Evolutionary conservation across 805 yeast species (phyloP).

Genomic region (Starmerella davenportii): DNA sequence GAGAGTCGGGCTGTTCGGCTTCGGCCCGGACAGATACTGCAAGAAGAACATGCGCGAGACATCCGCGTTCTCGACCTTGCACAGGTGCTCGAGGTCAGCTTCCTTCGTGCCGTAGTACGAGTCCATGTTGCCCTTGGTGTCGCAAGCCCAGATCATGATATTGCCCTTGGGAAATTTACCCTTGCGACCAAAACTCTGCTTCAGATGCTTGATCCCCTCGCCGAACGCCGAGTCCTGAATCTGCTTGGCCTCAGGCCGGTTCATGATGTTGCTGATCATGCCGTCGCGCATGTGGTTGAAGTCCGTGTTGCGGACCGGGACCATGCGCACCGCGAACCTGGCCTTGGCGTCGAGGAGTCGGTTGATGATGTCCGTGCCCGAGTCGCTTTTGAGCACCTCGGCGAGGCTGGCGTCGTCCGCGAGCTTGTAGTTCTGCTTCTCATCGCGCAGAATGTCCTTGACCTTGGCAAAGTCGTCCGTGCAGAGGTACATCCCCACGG

Average conservation of each 20-base stretch:
- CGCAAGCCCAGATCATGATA: slow-evolving; percentile 40
- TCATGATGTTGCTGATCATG: slow-evolving; percentile 57
- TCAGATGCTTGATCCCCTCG: slow-evolving; percentile 51
- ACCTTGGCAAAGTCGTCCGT: slow-evolving; percentile 30
- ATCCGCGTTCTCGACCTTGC: slow-evolving; percentile 42
- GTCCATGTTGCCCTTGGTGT: slow-evolving; percentile 30
- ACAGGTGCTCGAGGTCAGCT: slow-evolving; percentile 27
- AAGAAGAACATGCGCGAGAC: slow-evolving; percentile 51
- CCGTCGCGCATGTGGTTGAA: slow-evolving; percentile 83
- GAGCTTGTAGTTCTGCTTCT: slow-evolving; percentile 6
- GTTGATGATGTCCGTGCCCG: slow-evolving; percentile 37
- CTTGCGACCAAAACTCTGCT: slow-evolving; percentile 41
- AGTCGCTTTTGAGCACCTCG: slow-evolving; percentile 12
- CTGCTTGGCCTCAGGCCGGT: slow-evolving; percentile 41
- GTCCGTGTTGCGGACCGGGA: slow-evolving; percentile 82
- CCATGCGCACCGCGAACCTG: slow-evolving; percentile 52
- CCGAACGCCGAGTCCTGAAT: slow-evolving; percentile 29
- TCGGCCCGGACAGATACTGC: slow-evolving; percentile 54
- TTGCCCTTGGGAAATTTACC: slow-evolving; percentile 65
- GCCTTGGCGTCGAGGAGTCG: slow-evolving; percentile 42
- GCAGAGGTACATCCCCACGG: slow-evolving; percentile 65
- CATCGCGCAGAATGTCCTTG: slow-evolving; percentile 10
- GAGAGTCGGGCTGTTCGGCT: slow-evolving; percentile 44
- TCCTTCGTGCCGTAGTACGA: slow-evolving; percentile 24
- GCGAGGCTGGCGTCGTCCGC: slow-evolving; percentile 26